Percentiles rank a stretch among this genome's conserved stretches.
Evolutionary conservation across 176 grass and related monocot species (phyloP).

Genomic region (Chrysopogon serrulatus): DNA sequence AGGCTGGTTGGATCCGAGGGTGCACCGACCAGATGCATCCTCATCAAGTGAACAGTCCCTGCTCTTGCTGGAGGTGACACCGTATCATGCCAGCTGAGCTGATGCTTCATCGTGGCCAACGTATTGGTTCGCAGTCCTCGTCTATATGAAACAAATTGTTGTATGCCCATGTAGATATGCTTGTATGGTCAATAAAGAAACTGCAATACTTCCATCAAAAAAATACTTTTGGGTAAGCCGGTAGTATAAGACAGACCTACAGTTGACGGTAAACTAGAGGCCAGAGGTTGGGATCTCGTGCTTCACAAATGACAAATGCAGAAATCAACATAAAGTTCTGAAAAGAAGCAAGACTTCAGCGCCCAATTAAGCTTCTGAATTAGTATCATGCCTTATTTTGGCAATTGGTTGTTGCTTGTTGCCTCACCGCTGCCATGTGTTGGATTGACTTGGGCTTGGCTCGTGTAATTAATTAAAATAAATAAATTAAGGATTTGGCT

Average conservation of each 20-base stretch:
- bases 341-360: not conserved
- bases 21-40: slow-evolving; percentile 81
- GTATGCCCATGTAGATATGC: not conserved
- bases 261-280: not conserved
- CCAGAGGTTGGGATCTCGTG: not conserved
- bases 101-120: not conserved
- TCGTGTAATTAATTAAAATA: no score
- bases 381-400: not conserved
- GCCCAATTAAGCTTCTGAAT: not conserved
- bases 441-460: not conserved
- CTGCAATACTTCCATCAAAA: not conserved
- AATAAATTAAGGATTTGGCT: no score
- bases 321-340: not conserved
- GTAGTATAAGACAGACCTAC: not conserved
- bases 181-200: slow-evolving; percentile 11
- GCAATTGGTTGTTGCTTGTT: not conserved
- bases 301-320: not conserved
- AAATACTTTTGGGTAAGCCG: not conserved
- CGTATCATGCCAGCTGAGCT: not conserved
- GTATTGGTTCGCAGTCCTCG: not conserved
- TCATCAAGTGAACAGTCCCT: slow-evolving; percentile 51
- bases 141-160: not conserved
- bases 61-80: slow-evolving; percentile 2
- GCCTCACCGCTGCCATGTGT: not conserved
- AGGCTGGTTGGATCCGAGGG: slow-evolving; percentile 66